These are phyloP conservation scores for Aspergillus eucalypticola DNA, from an alignment of 2,329 filamentous ascomycete genomes.

Conservation along the genomic window DNA sequence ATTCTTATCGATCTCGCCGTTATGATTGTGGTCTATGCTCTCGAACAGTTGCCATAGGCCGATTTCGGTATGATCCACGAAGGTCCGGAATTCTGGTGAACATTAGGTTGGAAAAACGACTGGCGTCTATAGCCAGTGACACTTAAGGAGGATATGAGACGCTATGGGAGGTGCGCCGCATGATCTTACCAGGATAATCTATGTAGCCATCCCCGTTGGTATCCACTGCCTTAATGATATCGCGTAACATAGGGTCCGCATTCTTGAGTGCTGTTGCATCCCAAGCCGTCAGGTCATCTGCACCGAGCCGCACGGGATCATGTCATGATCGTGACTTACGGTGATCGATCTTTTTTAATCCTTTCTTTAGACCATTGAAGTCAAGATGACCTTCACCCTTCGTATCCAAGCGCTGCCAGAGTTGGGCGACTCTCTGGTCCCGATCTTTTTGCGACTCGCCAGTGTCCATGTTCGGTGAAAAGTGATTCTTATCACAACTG, in stretches of 20 bases:
- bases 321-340: slow-evolving; percentile 58
- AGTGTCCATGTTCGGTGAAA: slow-evolving; percentile 59
- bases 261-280: slow-evolving; percentile 71
- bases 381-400: slow-evolving; percentile 77
- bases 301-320: slow-evolving; percentile 21
- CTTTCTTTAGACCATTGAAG: slow-evolving; percentile 78
- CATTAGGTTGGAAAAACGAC: slow-evolving; percentile 25
- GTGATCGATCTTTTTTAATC: slow-evolving; percentile 85
- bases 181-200: slow-evolving; percentile 74
- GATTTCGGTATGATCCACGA: slow-evolving; percentile 83
- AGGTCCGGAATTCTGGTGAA: slow-evolving; percentile 76
- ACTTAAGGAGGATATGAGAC: slow-evolving; percentile 9
- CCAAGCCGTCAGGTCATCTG: slow-evolving; percentile 25
- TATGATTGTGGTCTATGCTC: slow-evolving; percentile 80
- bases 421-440: slow-evolving; percentile 76
- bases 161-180: slow-evolving; percentile 17
- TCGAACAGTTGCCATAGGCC: slow-evolving; percentile 81
- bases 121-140: slow-evolving; percentile 20
- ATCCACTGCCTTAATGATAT: slow-evolving; percentile 80
- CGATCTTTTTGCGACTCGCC: slow-evolving; percentile 75
- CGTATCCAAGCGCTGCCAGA: slow-evolving; percentile 83
- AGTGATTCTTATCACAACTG: slow-evolving; percentile 49
- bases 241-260: slow-evolving; percentile 79
- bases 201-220: slow-evolving; percentile 86
- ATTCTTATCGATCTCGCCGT: slow-evolving; percentile 82